Base-by-base conservation (phyloP, 805 yeast species). In the Metschnikowia arizonensis region DNA sequence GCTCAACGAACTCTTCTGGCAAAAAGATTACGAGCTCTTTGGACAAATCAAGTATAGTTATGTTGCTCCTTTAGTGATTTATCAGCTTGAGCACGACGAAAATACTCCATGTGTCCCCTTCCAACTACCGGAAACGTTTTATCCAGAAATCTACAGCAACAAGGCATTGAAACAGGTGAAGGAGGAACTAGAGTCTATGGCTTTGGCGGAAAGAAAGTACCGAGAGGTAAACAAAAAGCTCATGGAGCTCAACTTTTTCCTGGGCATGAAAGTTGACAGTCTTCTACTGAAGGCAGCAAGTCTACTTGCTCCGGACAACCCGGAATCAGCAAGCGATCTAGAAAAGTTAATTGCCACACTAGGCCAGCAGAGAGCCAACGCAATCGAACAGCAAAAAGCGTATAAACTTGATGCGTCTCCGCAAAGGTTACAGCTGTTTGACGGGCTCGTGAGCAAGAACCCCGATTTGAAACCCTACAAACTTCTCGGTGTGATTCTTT, bases 1-100 rank as follows among this genome's bases (percentile, higher is more conserved):
- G 1, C 58, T 71, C 42, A 61, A 66, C 47, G 62, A 59, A 37
- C 53, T 69, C 46, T 66, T 71, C 44, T 70, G 75, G 74, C 62
- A 57, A 24, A 60, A 55, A 32, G 62, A 61, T 31, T 55, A 58
- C 24, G 66, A 61, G 21, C 49, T 47, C 31, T 40, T 66, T 5
- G 69, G 70, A 4, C 51, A 46, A 26, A 58, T 68, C 29, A 51
- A 61, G 35, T 63, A 66, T 35, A 52, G 50, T 15, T 41, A 52
- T 5, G 52, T 66, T 28, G 63, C 71, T 0, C 64, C 67, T 3
- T 39, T 68, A 0, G 54, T 71, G 15, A 62, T 73, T 0, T 43
- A 66, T 18, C 64, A 59, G 40, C 52, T 67, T 4, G 44, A 48
- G 12, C 60, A 61, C 6, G 73, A 69, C 42, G 61, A 60, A 6